Evolutionary conservation across 371 early-diverging fungal species (phyloP), one percentile per base, ranked within the genome.

Genomic region (Fennellomyces sp.): DNA sequence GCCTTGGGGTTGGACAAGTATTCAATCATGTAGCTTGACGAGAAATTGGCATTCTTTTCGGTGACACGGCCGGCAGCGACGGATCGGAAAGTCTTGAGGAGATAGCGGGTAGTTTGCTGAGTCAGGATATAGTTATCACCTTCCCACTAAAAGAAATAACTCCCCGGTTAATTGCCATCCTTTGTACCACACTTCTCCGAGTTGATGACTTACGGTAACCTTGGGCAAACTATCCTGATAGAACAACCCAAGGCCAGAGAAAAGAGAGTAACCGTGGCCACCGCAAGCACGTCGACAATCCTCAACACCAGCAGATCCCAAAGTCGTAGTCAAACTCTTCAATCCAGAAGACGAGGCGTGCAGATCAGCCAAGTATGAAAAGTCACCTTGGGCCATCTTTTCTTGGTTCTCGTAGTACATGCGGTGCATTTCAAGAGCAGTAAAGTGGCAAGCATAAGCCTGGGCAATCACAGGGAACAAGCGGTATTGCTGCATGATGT

Each of bases 261-360:
- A 90, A 45, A 84, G 65, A 26, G 89, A 86, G 66, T 88, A 96
- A 3, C 94, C 95, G 56, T 94, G 94, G 13, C 96, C 96, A 63
- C 96, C 96, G 58, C 92, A 91, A 23, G 91, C 87, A 21, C 91
- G 84, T 23, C 94, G 80, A 61, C 90, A 89, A 13, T 88, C 88
- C 58, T 96, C 95, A 62, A 95, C 87, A 29, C 86, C 88, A 33
- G 83, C 82, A 7, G 88, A 69, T 19, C 86, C 86, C 66, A 89
- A 71, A 15, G 89, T 90, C 0, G 94, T 92, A 0, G 86, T 85
- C 65, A 92, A 78, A 33, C 90, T 81, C 81, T 96, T 95, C 45
- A 96, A 74, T 2, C 92, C 93, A 12, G 92, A 91, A n/a, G 86
- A 84, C 5, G 90, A 89, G 29, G 93, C 94, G 62, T 95, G 95